A percentile compares a stretch with the other conserved stretches of the same genome.
These are phyloP conservation scores for Amyloporia xantha DNA, from an alignment of 768 basidiomycete species.

Conservation along the genomic window DNA sequence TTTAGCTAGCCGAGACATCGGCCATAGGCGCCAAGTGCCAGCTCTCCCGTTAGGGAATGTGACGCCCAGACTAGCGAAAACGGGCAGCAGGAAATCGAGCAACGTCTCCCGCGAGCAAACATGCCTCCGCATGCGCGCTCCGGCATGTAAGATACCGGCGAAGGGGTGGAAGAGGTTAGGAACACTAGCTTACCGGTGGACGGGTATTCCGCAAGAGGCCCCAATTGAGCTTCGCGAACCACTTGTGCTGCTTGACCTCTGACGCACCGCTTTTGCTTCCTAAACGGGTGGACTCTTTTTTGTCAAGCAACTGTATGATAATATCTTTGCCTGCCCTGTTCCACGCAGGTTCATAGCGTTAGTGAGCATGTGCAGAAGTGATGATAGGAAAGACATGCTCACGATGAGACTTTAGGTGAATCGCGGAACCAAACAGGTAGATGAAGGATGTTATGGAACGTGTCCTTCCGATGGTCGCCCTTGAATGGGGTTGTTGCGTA, in stretches of 20 bases:
- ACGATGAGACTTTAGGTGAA: slow-evolving; percentile 70
- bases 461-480: slow-evolving; percentile 88
- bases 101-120: slow-evolving; percentile 3
- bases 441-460: slow-evolving; percentile 92
- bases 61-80: background rate
- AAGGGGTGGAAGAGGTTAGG: background rate
- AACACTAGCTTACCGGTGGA: slow-evolving; percentile 68
- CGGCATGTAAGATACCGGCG: background rate
- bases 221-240: slow-evolving; percentile 97
- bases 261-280: slow-evolving; percentile 94
- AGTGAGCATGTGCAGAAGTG: slow-evolving; percentile 7
- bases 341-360: background rate
- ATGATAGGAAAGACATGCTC: slow-evolving; percentile 26
- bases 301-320: slow-evolving; percentile 81
- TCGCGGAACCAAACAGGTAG: slow-evolving; percentile 85
- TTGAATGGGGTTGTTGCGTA: slow-evolving; percentile 99
- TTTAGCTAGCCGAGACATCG: background rate
- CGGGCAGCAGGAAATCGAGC: background rate
- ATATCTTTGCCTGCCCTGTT: slow-evolving; percentile 87
- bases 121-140: background rate
- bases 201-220: slow-evolving; percentile 86
- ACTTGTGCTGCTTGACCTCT: slow-evolving; percentile 98
- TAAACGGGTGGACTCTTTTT: slow-evolving; percentile 81
- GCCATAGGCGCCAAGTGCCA: background rate
- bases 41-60: background rate